Percentiles rank a stretch among this genome's conserved stretches.
Conservation (phyloP, 805 yeast genomes). For the Myxozyma monticola region DNA sequence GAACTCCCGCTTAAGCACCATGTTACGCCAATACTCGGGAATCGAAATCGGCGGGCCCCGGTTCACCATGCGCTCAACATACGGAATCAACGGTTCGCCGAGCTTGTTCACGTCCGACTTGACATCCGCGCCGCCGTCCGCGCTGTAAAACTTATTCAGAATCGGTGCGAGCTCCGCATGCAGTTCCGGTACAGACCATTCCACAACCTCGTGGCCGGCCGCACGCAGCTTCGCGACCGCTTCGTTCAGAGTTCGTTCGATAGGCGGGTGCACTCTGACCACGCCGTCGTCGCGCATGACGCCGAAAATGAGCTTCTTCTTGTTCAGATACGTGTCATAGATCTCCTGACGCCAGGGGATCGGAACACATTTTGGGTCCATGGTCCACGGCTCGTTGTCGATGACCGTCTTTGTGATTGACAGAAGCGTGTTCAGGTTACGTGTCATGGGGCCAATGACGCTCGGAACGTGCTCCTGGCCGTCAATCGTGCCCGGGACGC, state of each 20-base stretch:
- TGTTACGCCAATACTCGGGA: conserved; percentile 40
- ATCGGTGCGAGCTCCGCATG: conserved; percentile 41
- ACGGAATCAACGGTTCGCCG: conserved; percentile 49
- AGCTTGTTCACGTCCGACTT: conserved; percentile 38
- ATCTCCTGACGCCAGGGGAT: conserved; percentile 49
- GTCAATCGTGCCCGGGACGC: conserved; percentile 44
- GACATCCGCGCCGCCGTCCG: conserved; percentile 48
- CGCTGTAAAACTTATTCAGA: conserved; percentile 44
- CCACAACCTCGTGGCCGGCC: conserved; percentile 58
- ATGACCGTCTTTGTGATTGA: conserved; percentile 44
- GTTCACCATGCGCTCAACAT: conserved; percentile 42
- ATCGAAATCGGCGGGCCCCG: conserved; percentile 40
- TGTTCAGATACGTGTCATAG: conserved; percentile 25
- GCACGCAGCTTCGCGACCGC: conserved; percentile 55
- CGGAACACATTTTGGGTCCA: conserved; percentile 53
- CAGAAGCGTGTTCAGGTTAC: conserved; percentile 44
- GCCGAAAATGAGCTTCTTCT: conserved; percentile 48
- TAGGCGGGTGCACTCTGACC: conserved; percentile 58
- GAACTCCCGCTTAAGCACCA: conserved; percentile 37
- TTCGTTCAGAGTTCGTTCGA: conserved; percentile 51
- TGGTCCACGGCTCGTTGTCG: conserved; percentile 47
- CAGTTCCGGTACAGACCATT: conserved; percentile 45
- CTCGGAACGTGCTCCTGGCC: conserved; percentile 58
- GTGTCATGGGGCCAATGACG: conserved; percentile 52
- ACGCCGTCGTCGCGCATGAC: conserved; percentile 47